Evolutionary conservation across 192 early-diverging fungal species (phyloP).

Genomic region (Funneliformis mosseae): DNA sequence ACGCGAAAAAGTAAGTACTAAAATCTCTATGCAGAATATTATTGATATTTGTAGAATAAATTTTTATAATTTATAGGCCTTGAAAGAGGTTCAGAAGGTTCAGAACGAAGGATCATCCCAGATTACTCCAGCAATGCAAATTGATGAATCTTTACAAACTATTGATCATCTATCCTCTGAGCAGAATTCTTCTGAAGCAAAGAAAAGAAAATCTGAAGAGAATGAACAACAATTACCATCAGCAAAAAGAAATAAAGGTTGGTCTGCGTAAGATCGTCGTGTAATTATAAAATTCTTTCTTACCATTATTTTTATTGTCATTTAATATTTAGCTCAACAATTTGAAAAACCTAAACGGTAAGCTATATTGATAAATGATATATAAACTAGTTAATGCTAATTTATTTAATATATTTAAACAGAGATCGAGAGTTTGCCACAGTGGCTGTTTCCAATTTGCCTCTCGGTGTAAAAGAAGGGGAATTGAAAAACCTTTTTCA

Average conservation of each 20-base stretch:
- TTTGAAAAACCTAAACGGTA: constrained; percentile 15
- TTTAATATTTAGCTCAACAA: neutral
- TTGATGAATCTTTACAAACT: neutral
- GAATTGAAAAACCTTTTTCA: constrained; percentile 18
- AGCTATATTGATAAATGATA: neutral
- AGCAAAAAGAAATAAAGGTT: constrained; percentile 11
- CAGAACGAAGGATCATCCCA: neutral
- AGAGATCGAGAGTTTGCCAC: constrained; percentile 19
- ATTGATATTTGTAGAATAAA: neutral
- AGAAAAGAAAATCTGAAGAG: constrained; percentile 19
- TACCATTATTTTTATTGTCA: neutral
- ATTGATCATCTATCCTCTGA: neutral
- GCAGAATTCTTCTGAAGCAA: neutral
- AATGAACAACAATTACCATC: neutral
- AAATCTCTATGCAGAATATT: neutral
- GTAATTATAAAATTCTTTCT: neutral
- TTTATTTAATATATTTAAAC: neutral
- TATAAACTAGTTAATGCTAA: neutral
- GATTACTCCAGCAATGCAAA: neutral
- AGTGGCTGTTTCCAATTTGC: neutral
- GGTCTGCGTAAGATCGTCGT: neutral
- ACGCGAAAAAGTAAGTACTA: constrained; percentile 1
- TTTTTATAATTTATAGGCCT: neutral
- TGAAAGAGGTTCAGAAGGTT: neutral
- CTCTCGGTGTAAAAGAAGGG: neutral